Base-by-base conservation (phyloP, 2,329 filamentous ascomycete species). In the Diaporthe caulivora region DNA sequence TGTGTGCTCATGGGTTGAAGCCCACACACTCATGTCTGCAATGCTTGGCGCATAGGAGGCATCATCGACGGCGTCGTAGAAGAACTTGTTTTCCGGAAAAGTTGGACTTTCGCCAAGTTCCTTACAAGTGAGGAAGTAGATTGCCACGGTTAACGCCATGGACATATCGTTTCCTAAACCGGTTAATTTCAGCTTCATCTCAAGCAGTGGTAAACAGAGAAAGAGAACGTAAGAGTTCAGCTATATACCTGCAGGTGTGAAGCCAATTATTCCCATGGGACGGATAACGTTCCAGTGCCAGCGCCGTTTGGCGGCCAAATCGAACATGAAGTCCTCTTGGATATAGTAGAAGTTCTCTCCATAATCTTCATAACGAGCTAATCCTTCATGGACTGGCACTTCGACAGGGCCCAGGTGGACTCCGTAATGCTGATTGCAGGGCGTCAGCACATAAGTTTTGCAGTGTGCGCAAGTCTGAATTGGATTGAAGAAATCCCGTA, bases 331-430 rank as follows among this genome's bases (percentile, higher is more conserved):
- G 29, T 81, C 78, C 76, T 88, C 83, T 75, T 87, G 86, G 40
- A 78, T 75, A 74, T 86, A 87, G 76, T 87, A 87, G 77, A 87
- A 87, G 76, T 85, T 87, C 6, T 81, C 79, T 6, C 83, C 84
- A 51, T 80, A 77, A 4, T 79, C 78, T 13, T 81, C 81, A 3
- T 86, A 77, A 77, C 81, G 82, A 3, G 81, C 80, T 62, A 86
- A 83, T 1, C 78, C 78, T 75, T 88, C 85, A n/a, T 81, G 75
- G 76, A 87, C 81, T 6, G 85, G 86, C 58, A 83, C 81, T 73
- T 86, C 86, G 2, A 80, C 77, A 2, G 78, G 79, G 1, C 85
- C 85, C 1, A 87, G 80, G 72, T 88, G 86, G 2, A 87, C 83
- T 21, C 85, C 84, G 74, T 87, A 88, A 71, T 87, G 83, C 76